Percentiles rank a stretch among this genome's conserved stretches.
Conservation (phyloP, 1,284 basidiomycete species). For the Schizophyllum commune region DNA sequence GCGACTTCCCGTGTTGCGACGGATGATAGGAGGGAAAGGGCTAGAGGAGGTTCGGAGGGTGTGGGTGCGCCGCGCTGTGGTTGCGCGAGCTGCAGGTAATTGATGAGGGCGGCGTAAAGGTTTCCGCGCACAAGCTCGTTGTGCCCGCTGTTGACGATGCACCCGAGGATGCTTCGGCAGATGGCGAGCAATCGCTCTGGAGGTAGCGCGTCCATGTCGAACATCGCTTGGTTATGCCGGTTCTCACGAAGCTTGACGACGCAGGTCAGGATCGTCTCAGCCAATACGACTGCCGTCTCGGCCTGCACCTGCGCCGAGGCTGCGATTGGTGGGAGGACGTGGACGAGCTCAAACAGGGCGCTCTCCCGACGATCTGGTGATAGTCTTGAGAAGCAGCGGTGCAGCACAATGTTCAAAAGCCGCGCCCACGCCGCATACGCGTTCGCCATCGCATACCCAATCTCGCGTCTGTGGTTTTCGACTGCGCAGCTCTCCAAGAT, state of each 20-base stretch:
- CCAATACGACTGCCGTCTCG: constrained; percentile 71
- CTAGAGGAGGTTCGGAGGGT: no score
- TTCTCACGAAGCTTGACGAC: constrained; percentile 83
- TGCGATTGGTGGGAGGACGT: constrained; percentile 61
- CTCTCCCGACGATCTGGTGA: constrained; percentile 76
- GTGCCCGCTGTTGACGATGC: constrained; percentile 69
- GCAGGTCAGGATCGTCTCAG: constrained; percentile 74
- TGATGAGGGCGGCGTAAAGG: constrained; percentile 86
- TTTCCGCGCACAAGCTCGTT: constrained; percentile 94
- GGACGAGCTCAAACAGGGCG: constrained; percentile 83
- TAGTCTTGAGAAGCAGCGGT: constrained; percentile 77
- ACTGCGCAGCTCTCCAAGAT: constrained; percentile 76
- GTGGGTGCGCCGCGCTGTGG: neutral
- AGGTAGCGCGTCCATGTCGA: constrained; percentile 61
- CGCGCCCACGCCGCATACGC: constrained; percentile 81
- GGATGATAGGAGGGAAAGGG: constrained; percentile 23
- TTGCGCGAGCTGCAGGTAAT: constrained; percentile 70
- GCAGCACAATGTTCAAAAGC: constrained; percentile 74
- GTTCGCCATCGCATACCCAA: constrained; percentile 61
- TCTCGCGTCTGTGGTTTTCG: constrained; percentile 82
- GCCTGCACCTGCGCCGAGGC: constrained; percentile 56
- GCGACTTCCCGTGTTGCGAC: constrained; percentile 33
- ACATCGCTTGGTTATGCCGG: constrained; percentile 56
- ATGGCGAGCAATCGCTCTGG: constrained; percentile 74
- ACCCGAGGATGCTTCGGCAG: constrained; percentile 73